These are phyloP conservation scores for Arabidopsis thaliana DNA, from an alignment of 345 rosid genomes.

Conservation along the genomic window TAIR10.1 NC_003074.8:8236001-8236500, in stretches of 20 bases:
- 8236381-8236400: not conserved
- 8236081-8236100: not conserved
- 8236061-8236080: constrained; percentile 3
- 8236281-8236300: not conserved
- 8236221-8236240: constrained; percentile 30
- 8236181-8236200: not conserved
- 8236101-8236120: not conserved
- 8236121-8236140: not conserved
- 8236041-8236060: constrained; percentile 21
- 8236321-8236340: constrained; percentile 4
- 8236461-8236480: not conserved
- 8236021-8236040: constrained; percentile 16
- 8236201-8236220: not conserved
- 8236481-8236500: not conserved
- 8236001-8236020: not conserved
- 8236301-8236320: not conserved
- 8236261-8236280: not conserved
- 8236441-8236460: not conserved
- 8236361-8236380: not conserved
- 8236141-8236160: constrained; percentile 25
- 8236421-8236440: not conserved
- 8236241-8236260: constrained; percentile 26
- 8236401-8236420: not conserved
- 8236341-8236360: not conserved
- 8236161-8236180: constrained; percentile 43